A percentile compares a stretch with the other conserved stretches of the same genome.
phyloP scores from a whole-genome alignment of 2,329 filamentous ascomycete genomes.

The Colletotrichum sublineola region DNA sequence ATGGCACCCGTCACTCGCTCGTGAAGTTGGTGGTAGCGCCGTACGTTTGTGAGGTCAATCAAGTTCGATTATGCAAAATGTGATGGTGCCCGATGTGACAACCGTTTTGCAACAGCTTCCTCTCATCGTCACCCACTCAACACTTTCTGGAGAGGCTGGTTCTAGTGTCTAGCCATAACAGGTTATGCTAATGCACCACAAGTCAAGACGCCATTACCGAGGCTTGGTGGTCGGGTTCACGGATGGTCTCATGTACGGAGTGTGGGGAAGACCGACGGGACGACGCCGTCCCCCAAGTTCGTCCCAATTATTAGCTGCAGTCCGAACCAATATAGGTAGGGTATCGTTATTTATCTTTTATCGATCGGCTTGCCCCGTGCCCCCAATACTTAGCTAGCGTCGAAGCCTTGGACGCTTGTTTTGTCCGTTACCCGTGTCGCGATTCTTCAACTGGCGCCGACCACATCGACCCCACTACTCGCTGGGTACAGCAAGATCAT shows the following conservation, averaged over 20 bases:
- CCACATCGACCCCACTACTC: not conserved
- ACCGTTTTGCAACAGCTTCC: not conserved
- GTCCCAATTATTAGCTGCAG: slow-evolving; percentile 26
- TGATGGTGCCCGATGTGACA: not conserved
- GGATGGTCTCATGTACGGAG: slow-evolving; percentile 29
- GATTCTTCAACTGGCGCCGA: not conserved
- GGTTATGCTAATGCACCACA: not conserved
- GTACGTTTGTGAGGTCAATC: not conserved
- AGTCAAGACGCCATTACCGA: not conserved
- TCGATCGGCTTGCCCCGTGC: slow-evolving; percentile 10
- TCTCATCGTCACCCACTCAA: not conserved
- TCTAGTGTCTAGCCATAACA: not conserved
- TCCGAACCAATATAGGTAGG: slow-evolving; percentile 38
- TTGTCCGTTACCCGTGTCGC: not conserved
- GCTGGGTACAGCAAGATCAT: slow-evolving; percentile 46
- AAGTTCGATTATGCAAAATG: not conserved
- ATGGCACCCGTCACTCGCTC: not conserved
- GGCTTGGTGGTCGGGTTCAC: slow-evolving; percentile 20
- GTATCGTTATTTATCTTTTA: slow-evolving; percentile 40
- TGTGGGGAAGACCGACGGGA: slow-evolving; percentile 40
- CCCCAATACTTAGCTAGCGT: slow-evolving; percentile 15
- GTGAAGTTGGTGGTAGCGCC: not conserved
- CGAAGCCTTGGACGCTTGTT: not conserved
- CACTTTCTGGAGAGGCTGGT: not conserved
- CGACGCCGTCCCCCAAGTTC: slow-evolving; percentile 37